phyloP scores from a whole-genome alignment of 371 early-diverging fungal species.

The Mucor circinelloides region DNA sequence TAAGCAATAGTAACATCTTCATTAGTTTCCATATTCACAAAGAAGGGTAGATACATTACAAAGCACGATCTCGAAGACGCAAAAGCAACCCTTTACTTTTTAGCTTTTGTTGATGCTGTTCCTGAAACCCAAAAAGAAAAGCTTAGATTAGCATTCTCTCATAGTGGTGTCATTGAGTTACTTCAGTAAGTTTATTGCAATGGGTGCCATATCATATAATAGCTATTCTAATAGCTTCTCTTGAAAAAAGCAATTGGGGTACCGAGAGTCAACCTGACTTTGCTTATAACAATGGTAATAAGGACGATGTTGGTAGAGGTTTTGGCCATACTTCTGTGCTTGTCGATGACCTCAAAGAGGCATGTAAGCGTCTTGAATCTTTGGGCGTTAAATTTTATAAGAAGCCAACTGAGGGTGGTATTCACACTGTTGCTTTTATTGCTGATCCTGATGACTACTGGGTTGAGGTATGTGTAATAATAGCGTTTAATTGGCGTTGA shows the following conservation, averaged over 20 bases:
- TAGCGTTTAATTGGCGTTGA: background rate
- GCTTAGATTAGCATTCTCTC: conserved; percentile 55
- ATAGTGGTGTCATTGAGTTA: conserved; percentile 80
- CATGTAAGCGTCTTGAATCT: conserved; percentile 74
- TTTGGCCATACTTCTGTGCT: conserved; percentile 85
- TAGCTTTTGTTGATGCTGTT: conserved; percentile 66
- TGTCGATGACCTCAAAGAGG: conserved; percentile 81
- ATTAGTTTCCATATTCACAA: background rate
- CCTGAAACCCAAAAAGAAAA: conserved; percentile 58
- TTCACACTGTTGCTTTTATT: conserved; percentile 87
- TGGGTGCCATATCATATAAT: background rate
- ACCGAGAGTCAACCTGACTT: conserved; percentile 75
- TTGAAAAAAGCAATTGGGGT: conserved; percentile 73
- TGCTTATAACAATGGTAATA: conserved; percentile 79
- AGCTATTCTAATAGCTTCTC: background rate
- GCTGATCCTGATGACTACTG: conserved; percentile 90
- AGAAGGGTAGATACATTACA: conserved; percentile 52
- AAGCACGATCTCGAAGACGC: conserved; percentile 58
- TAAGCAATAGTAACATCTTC: too few relatives aligned
- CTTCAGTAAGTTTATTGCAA: conserved; percentile 63
- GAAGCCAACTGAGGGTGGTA: conserved; percentile 73
- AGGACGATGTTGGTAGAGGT: conserved; percentile 60
- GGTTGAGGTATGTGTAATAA: conserved; percentile 54
- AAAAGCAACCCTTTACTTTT: conserved; percentile 75
- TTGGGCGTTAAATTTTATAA: conserved; percentile 78